Percentiles rank a stretch among this genome's conserved stretches.
phyloP scores from a whole-genome alignment of 306 rosid species.

The Gillenia trifoliata region DNA sequence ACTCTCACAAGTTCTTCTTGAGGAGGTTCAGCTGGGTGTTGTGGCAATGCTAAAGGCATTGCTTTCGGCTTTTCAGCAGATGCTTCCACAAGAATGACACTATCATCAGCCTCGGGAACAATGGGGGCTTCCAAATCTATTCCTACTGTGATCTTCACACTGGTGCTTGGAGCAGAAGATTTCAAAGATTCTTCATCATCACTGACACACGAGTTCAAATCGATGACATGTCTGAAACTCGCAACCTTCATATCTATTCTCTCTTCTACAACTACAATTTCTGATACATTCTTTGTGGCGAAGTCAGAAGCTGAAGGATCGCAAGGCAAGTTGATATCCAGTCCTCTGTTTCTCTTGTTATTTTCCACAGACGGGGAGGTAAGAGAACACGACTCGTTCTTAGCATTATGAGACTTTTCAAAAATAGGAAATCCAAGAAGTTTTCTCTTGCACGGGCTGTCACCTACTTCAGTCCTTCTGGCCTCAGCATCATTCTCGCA shows the following conservation, averaged over 20 bases:
- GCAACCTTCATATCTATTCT: conserved; percentile 32
- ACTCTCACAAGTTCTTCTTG: conserved; percentile 47
- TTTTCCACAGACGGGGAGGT: conserved; percentile 32
- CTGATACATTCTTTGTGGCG: conserved; percentile 32
- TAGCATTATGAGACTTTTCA: conserved; percentile 42
- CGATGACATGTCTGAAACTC: conserved; percentile 48
- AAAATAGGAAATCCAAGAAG: conserved; percentile 71
- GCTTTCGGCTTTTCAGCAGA: conserved; percentile 31
- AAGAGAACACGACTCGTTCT: conserved; percentile 48
- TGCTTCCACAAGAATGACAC: conserved; percentile 30
- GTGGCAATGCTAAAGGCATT: conserved; percentile 22
- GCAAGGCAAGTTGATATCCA: conserved; percentile 88
- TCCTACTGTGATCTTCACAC: conserved; percentile 28
- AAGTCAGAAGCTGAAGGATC: conserved; percentile 49
- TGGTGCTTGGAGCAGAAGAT: conserved; percentile 27
- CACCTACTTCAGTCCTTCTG: conserved; percentile 41
- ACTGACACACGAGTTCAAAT: conserved; percentile 65
- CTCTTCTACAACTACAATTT: conserved; percentile 28
- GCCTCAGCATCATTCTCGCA: conserved; percentile 38
- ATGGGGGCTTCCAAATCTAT: conserved; percentile 81
- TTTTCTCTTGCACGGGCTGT: conserved; percentile 31
- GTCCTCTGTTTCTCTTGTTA: conserved; percentile 26
- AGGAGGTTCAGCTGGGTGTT: conserved; percentile 27
- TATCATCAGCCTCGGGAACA: conserved; percentile 47
- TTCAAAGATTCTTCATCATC: conserved; percentile 66